phyloP scores from a whole-genome alignment of 1,139 yeast genomes.

The Pichia sp. region DNA sequence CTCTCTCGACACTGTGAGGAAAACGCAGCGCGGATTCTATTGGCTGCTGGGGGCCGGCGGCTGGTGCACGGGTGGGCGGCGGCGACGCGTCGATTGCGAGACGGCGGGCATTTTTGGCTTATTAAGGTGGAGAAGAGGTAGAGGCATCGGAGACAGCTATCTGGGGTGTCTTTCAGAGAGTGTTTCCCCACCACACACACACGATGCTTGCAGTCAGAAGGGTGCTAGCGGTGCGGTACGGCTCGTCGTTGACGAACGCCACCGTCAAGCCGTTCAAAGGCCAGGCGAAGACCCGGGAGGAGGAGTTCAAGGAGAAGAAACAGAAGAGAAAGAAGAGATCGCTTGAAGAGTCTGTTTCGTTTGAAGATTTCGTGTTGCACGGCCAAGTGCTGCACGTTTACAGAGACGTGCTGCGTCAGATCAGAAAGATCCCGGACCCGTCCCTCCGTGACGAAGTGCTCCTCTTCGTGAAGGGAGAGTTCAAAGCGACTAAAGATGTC shows the following conservation, averaged over 20 bases:
- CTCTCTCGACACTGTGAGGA: no score
- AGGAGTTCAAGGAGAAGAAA: background rate
- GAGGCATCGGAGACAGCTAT: no score
- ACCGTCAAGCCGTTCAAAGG: slow-evolving; percentile 5
- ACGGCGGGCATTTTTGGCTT: no score
- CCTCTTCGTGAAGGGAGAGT: slow-evolving; percentile 26
- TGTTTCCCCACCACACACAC: no score
- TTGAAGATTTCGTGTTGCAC: slow-evolving; percentile 25
- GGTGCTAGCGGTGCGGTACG: background rate
- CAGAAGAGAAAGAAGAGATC: slow-evolving; percentile 6
- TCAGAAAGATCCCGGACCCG: slow-evolving; percentile 23
- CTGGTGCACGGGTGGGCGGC: no score
- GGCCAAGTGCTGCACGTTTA: slow-evolving; percentile 27
- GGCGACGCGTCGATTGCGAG: no score
- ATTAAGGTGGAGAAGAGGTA: no score
- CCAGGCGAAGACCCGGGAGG: background rate
- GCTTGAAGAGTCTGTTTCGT: slow-evolving; percentile 14
- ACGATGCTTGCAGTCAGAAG: background rate
- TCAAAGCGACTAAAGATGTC: slow-evolving; percentile 20
- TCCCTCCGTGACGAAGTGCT: slow-evolving; percentile 20
- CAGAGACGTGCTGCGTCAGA: slow-evolving; percentile 26
- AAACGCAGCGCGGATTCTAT: no score
- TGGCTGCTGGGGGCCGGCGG: no score
- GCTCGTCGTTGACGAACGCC: slow-evolving; percentile 2
- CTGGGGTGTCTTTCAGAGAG: no score